These are phyloP conservation scores for Aspergillus pseudonomiae DNA, from an alignment of 2,329 filamentous ascomycete species.

Conservation along the genomic window DNA sequence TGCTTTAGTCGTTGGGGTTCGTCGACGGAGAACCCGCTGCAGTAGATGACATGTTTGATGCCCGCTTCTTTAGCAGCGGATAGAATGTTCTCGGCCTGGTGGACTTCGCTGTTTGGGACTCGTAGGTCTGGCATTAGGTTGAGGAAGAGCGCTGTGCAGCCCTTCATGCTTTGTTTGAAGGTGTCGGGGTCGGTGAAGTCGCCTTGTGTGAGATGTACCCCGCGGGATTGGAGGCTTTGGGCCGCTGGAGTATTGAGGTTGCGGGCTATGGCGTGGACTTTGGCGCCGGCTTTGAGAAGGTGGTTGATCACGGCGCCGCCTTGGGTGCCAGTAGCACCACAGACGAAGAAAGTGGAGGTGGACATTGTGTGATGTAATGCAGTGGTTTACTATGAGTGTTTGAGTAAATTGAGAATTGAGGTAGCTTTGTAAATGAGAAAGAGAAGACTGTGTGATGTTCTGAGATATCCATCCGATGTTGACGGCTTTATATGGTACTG, in stretches of 20 bases:
- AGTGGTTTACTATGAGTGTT: not conserved
- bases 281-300: conserved; percentile 29
- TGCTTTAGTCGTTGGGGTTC: conserved; percentile 30
- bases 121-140: conserved; percentile 23
- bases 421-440: not conserved
- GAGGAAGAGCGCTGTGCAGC: conserved; percentile 35
- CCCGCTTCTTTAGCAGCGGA: conserved; percentile 31
- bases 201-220: conserved; percentile 35
- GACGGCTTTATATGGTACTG: not conserved
- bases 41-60: conserved; percentile 37
- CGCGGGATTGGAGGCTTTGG: conserved; percentile 30
- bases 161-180: conserved; percentile 31
- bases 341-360: conserved; percentile 30
- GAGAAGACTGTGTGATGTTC: not conserved
- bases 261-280: conserved; percentile 38
- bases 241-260: conserved; percentile 30
- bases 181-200: conserved; percentile 33
- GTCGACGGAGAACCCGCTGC: conserved; percentile 32
- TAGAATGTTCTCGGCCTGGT: conserved; percentile 31
- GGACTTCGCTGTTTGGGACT: conserved; percentile 22
- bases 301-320: conserved; percentile 32
- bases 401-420: not conserved
- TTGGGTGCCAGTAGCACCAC: conserved; percentile 36
- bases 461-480: not conserved
- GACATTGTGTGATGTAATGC: conserved; percentile 15